Base-by-base conservation (phyloP, 768 basidiomycete genomes). In the Naganishia randhawae region DNA sequence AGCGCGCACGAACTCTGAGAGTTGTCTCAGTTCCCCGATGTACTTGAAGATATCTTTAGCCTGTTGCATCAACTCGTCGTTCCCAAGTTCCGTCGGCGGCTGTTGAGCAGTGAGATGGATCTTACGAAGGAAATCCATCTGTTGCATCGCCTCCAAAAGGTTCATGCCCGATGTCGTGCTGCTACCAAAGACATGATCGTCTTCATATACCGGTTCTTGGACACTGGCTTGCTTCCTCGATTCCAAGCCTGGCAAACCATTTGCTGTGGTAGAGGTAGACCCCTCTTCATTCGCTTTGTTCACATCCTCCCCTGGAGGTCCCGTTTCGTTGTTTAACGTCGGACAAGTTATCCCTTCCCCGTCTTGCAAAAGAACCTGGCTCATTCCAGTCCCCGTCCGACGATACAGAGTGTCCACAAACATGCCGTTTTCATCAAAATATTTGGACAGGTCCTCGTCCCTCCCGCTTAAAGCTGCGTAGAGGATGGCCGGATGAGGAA, bases 401-500 rank as follows among this genome's bases (percentile, higher is more conserved):
- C 57, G 57, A 41, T 61, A 19, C 39, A 61, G 11, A 14, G 29
- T 61, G 16, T 61, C 57, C 37, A 42, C 57, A 41, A 61, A 61
- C 22, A 61, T 27, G 27, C 32, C n/a, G 25, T 61, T 61, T 29
- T 61, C 57, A 27, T 61, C 57, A 61, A 64, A 64, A 25, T 51
- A 64, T 33, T 57, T 50, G 17, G 63, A 64, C 45, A 57, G 19
- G 42, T 22, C 53, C 45, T 51, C 54, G 25, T 64, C 63, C 42
- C 45, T 65, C 10, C 29, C 54, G 29, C 53, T 31, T 2, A 55
- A 29, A 0, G 66, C 52, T 19, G 45, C 27, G 42, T 33, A 53
- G 35, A 33, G 8, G 53, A 69, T n/a, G 39, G 29, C 33, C 5
- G 63, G 42, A 39, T 51, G 51, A 52, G 63, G 42, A 50, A 50